These are phyloP conservation scores for Oryza rufipogon DNA, from an alignment of 176 grass and related monocot species.

Conservation along the genomic window DNA sequence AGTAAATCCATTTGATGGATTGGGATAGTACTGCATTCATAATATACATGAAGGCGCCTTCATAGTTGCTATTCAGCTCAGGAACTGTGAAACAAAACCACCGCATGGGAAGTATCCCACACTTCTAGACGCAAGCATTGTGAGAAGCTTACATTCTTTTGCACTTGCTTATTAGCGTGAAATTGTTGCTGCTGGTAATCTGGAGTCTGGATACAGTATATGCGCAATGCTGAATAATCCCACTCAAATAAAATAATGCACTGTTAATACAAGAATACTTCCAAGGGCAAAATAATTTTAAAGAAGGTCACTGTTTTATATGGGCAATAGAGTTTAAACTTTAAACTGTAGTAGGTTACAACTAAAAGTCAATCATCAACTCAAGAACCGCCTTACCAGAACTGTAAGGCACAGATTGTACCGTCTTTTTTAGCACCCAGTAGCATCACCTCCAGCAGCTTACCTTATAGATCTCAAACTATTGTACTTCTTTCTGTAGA, in stretches of 20 bases:
- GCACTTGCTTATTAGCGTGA: not conserved
- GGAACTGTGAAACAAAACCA: not conserved
- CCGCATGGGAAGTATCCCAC: not conserved
- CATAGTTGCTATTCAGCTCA: not conserved
- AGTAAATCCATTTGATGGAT: not conserved
- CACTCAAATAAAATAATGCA: no score
- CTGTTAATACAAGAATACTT: no score
- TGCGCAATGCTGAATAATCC: not conserved
- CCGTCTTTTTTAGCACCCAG: not conserved
- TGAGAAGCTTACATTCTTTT: not conserved
- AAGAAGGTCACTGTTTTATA: not conserved
- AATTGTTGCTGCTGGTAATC: not conserved
- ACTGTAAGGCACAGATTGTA: not conserved
- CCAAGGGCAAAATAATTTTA: not conserved
- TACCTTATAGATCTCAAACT: not conserved
- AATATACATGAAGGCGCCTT: not conserved
- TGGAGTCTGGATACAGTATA: not conserved
- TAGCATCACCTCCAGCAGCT: not conserved
- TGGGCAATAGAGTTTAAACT: not conserved
- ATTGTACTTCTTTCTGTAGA: not conserved
- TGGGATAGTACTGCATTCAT: not conserved
- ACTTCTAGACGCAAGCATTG: not conserved
- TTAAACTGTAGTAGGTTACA: not conserved
- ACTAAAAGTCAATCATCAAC: not conserved
- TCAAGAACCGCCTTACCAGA: not conserved